Evolutionary conservation across 371 early-diverging fungal species (phyloP).

Genomic region (Rhizopus delemar): DNA sequence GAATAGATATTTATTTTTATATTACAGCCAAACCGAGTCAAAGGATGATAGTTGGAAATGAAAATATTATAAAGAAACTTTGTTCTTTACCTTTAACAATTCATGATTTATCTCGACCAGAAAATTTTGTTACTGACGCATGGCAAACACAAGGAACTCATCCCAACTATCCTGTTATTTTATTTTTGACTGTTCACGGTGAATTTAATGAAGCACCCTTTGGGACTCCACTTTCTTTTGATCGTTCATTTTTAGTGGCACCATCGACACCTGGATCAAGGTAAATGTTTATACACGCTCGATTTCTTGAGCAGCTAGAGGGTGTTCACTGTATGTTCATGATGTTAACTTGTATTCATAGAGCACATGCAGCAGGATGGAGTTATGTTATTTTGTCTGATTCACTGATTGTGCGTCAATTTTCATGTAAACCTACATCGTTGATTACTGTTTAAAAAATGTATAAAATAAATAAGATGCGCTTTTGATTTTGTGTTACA

Average conservation of each 20-base stretch:
- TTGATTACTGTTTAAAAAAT: conserved; percentile 15
- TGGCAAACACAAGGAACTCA: conserved; percentile 49
- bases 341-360: conserved; percentile 2
- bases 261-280: conserved; percentile 58
- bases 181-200: conserved; percentile 56
- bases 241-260: conserved; percentile 57
- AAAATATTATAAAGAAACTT: conserved; percentile 44
- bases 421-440: conserved; percentile 21
- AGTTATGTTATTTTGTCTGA: conserved; percentile 57
- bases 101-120: conserved; percentile 42
- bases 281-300: conserved; percentile 13
- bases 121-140: conserved; percentile 56
- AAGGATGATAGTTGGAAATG: conserved; percentile 18
- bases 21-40: conserved; percentile 10
- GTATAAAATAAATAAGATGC: neutral
- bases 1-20: neutral
- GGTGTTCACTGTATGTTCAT: neutral
- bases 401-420: conserved; percentile 39
- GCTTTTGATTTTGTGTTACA: neutral
- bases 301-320: neutral
- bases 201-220: conserved; percentile 52
- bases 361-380: conserved; percentile 56
- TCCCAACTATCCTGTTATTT: conserved; percentile 30
- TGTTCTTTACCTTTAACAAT: conserved; percentile 50
- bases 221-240: conserved; percentile 44